Conservation (phyloP, 1,284 basidiomycete species). For the Boletus sp. region DNA sequence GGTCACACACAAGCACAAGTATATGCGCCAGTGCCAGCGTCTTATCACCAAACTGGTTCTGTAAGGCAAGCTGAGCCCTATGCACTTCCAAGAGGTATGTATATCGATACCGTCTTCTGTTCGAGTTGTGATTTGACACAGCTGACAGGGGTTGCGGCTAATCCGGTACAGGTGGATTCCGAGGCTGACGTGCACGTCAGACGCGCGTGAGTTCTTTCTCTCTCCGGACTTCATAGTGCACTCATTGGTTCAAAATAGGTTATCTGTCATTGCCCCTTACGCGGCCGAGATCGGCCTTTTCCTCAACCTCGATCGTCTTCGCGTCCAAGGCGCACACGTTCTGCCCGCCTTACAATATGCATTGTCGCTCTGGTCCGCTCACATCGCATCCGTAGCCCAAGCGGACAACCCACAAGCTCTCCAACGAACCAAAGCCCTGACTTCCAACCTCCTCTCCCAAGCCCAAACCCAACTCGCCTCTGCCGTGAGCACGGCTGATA, state of each 20-base stretch:
- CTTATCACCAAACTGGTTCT: background rate
- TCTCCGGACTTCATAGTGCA: background rate
- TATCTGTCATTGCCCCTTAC: constrained; percentile 23
- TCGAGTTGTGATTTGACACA: background rate
- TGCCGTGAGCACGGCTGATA: constrained; percentile 15
- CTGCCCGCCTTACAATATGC: constrained; percentile 33
- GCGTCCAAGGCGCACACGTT: constrained; percentile 20
- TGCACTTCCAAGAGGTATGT: constrained; percentile 6
- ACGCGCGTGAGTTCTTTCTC: constrained; percentile 11
- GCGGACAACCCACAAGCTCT: constrained; percentile 11
- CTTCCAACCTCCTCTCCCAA: constrained; percentile 30
- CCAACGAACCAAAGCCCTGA: constrained; percentile 8
- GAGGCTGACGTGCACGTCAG: constrained; percentile 6
- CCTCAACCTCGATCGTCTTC: constrained; percentile 31
- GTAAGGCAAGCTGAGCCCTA: background rate
- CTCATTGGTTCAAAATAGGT: constrained; percentile 10
- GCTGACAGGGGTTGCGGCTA: background rate
- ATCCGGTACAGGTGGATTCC: background rate
- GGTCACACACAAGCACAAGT: background rate
- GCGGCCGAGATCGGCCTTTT: constrained; percentile 33
- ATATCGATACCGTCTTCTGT: background rate
- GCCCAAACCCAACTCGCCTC: constrained; percentile 29
- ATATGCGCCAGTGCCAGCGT: background rate
- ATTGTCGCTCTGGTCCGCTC: constrained; percentile 38
- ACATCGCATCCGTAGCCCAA: constrained; percentile 25